phyloP scores from a whole-genome alignment of 1,284 basidiomycete species.

The Pholiota adiposa region DNA sequence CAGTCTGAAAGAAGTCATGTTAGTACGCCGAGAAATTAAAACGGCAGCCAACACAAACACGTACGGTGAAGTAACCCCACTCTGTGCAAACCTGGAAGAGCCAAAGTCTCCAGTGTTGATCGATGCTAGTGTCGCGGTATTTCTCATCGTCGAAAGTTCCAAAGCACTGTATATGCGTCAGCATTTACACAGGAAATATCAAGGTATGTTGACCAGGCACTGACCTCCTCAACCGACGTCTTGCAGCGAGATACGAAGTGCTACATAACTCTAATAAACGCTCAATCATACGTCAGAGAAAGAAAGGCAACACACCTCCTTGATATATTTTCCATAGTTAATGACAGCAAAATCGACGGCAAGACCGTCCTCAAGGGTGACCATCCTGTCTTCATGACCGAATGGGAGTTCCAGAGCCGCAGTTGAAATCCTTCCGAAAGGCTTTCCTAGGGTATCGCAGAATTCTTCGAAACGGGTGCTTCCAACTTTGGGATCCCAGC shows the following conservation, averaged over 20 bases:
- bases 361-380: slow-evolving; percentile 47
- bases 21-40: slow-evolving; percentile 19
- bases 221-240: slow-evolving; percentile 62
- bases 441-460: slow-evolving; percentile 63
- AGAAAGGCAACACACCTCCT: slow-evolving; percentile 48
- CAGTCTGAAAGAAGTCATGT: slow-evolving; percentile 51
- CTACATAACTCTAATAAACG: slow-evolving; percentile 34
- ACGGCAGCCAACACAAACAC: slow-evolving; percentile 13
- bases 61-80: slow-evolving; percentile 90
- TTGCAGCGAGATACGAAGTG: slow-evolving; percentile 65
- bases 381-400: slow-evolving; percentile 46
- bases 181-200: neutral
- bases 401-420: slow-evolving; percentile 38
- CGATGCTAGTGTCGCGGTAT: slow-evolving; percentile 65
- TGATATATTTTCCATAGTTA: slow-evolving; percentile 82
- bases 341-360: slow-evolving; percentile 61
- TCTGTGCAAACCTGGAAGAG: slow-evolving; percentile 91
- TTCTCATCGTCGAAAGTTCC: slow-evolving; percentile 75
- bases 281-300: neutral
- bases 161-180: slow-evolving; percentile 69
- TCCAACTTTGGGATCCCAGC: slow-evolving; percentile 77
- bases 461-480: slow-evolving; percentile 73
- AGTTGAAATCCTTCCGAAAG: slow-evolving; percentile 33
- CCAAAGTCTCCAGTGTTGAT: slow-evolving; percentile 87
- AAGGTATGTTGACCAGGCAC: slow-evolving; percentile 21